These are phyloP conservation scores for Amylostereum chailletii DNA, from an alignment of 1,284 basidiomycete species.

Conservation along the genomic window DNA sequence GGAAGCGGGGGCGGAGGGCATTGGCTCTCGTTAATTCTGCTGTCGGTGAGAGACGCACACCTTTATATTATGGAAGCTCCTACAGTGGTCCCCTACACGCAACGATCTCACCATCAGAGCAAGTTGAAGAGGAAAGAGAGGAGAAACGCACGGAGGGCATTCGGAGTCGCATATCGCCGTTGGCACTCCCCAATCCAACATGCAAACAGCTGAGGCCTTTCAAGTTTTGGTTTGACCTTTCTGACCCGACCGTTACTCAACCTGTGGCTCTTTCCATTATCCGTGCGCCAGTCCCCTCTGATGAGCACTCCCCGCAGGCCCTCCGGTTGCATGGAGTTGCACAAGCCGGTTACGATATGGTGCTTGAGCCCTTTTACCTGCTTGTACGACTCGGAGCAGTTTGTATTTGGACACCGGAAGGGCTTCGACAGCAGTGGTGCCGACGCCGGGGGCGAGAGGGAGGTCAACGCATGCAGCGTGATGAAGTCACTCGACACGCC, in stretches of 20 bases:
- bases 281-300: conserved; percentile 16
- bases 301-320: conserved; percentile 59
- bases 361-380: conserved; percentile 97
- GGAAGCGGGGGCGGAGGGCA: conserved; percentile 7
- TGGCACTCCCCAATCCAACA: conserved; percentile 89
- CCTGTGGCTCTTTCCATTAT: conserved; percentile 14
- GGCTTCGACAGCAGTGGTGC: conserved; percentile 70
- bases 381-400: conserved; percentile 98
- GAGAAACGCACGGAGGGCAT: conserved; percentile 60
- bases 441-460: conserved; percentile 41
- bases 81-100: conserved; percentile 69
- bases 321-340: conserved; percentile 83
- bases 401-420: conserved; percentile 93
- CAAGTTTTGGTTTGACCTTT: conserved; percentile 76
- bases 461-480: conserved; percentile 33
- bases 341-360: conserved; percentile 91
- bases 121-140: background rate
- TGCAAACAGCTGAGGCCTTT: conserved; percentile 77
- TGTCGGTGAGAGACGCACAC: conserved; percentile 20
- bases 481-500: conserved; percentile 15
- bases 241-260: conserved; percentile 62
- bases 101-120: conserved; percentile 4
- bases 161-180: conserved; percentile 98
- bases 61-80: too few species aligned
- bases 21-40: conserved; percentile 84